A percentile compares a stretch with the other conserved stretches of the same genome.
These are phyloP conservation scores for Cytidiella melzeri DNA, from an alignment of 768 basidiomycete genomes.

Conservation along the genomic window DNA sequence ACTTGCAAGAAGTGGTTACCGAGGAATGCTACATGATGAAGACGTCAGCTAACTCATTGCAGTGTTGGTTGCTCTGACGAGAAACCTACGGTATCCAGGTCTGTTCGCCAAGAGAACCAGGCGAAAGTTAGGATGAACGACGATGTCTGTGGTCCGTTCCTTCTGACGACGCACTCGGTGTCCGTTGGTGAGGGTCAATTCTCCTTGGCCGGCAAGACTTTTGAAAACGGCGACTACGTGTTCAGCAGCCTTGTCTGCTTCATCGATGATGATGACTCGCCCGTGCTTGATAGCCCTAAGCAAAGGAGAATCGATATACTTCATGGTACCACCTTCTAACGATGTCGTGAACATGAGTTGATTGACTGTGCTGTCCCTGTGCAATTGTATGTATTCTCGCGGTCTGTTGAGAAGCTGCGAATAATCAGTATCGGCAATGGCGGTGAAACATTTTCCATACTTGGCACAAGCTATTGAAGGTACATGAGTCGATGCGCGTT, in stretches of 20 bases:
- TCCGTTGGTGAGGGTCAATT: conserved; percentile 60
- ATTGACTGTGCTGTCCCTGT: conserved; percentile 65
- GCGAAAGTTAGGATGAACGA: conserved; percentile 58
- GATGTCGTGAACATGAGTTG: conserved; percentile 67
- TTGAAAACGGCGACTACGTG: conserved; percentile 69
- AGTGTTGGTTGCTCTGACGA: too few relatives aligned
- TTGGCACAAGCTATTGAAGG: conserved; percentile 47
- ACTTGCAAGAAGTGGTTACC: conserved; percentile 72
- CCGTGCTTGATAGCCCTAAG: conserved; percentile 56
- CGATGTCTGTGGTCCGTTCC: conserved; percentile 49
- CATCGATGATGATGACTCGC: conserved; percentile 64
- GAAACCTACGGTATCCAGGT: conserved; percentile 56
- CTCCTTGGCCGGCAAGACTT: conserved; percentile 59
- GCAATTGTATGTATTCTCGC: conserved; percentile 64
- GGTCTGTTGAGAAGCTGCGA: conserved; percentile 52
- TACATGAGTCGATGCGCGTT: too few relatives aligned
- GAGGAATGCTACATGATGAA: conserved; percentile 45
- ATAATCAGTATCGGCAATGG: neutral
- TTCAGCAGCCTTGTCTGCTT: conserved; percentile 70
- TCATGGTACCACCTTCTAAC: conserved; percentile 49
- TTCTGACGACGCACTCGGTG: conserved; percentile 42
- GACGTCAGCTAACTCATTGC: neutral
- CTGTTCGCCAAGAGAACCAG: conserved; percentile 60
- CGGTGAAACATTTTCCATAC: conserved; percentile 22
- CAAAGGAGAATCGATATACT: conserved; percentile 60